Evolutionary conservation across 345 rosid species (phyloP).

Genomic region (Laguncularia racemosa): DNA sequence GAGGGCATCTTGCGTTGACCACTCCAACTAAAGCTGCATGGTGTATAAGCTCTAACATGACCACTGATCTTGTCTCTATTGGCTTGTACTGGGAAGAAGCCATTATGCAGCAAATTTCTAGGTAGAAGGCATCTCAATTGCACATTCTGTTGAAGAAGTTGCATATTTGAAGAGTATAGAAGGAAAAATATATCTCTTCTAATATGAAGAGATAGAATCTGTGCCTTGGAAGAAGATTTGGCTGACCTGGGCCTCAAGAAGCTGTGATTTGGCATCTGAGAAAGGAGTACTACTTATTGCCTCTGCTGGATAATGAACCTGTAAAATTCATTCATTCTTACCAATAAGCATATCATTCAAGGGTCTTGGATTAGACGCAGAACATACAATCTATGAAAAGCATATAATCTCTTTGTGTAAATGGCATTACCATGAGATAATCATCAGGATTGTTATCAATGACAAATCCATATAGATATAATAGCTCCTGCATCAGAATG

Average conservation of each 20-base stretch:
- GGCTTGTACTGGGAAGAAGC: conserved; percentile 44
- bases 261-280: conserved; percentile 74
- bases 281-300: conserved; percentile 54
- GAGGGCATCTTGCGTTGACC: conserved; percentile 76
- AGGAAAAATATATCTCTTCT: not conserved
- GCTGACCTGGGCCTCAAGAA: conserved; percentile 81
- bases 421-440: conserved; percentile 69
- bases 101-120: conserved; percentile 48
- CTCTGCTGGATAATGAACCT: conserved; percentile 93
- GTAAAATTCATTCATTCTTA: conserved; percentile 7
- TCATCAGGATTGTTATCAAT: conserved; percentile 83
- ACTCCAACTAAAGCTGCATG: conserved; percentile 78
- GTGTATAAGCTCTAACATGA: conserved; percentile 12
- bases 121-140: conserved; percentile 79
- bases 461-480: conserved; percentile 91
- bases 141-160: conserved; percentile 48
- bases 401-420: conserved; percentile 2
- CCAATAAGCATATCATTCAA: conserved; percentile 2
- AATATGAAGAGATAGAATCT: not conserved
- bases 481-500: conserved; percentile 54
- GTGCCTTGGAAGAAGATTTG: not conserved
- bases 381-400: not conserved
- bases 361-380: not conserved
- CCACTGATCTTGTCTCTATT: conserved; percentile 24
- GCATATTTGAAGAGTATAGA: conserved; percentile 9